phyloP scores from a whole-genome alignment of 768 basidiomycete genomes.

The Trametes punicea region DNA sequence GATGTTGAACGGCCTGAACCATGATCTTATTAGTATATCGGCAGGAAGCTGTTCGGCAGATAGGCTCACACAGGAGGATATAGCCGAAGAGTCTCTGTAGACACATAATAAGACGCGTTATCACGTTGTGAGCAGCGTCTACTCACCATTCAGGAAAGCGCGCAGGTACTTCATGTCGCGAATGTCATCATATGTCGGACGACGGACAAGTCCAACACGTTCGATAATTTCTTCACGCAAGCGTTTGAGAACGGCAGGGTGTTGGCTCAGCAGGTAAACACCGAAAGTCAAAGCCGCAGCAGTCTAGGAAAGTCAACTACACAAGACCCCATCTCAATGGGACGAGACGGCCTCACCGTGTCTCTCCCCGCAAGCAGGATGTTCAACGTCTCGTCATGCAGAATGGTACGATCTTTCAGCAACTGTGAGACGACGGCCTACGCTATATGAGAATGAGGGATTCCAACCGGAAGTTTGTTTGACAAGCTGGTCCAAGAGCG shows the following conservation, averaged over 20 bases:
- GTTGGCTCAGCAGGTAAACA: slow-evolving; percentile 30
- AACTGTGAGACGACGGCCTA: not conserved
- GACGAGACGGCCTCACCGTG: slow-evolving; percentile 7
- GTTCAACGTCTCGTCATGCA: slow-evolving; percentile 31
- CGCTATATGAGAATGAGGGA: no score
- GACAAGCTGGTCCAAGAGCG: slow-evolving; percentile 40
- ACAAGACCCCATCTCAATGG: not conserved
- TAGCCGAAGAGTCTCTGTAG: slow-evolving; percentile 30
- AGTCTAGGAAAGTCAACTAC: slow-evolving; percentile 10
- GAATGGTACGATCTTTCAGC: slow-evolving; percentile 21
- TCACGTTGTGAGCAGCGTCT: not conserved
- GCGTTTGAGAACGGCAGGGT: slow-evolving; percentile 28
- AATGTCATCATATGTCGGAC: slow-evolving; percentile 34
- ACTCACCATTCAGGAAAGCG: slow-evolving; percentile 28
- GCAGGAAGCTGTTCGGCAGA: not conserved
- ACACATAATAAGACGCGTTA: not conserved
- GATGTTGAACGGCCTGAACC: slow-evolving; percentile 33
- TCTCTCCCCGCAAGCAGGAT: slow-evolving; percentile 31
- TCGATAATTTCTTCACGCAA: slow-evolving; percentile 31
- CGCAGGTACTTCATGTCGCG: slow-evolving; percentile 31
- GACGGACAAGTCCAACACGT: slow-evolving; percentile 24
- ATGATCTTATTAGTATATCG: not conserved
- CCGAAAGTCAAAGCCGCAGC: slow-evolving; percentile 30
- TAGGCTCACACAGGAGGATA: slow-evolving; percentile 31
- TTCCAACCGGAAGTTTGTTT: slow-evolving; percentile 39